Percentiles rank a stretch among this genome's conserved stretches.
phyloP scores from a whole-genome alignment of 305 asterid species.

The Rubia tinctorum region DNA sequence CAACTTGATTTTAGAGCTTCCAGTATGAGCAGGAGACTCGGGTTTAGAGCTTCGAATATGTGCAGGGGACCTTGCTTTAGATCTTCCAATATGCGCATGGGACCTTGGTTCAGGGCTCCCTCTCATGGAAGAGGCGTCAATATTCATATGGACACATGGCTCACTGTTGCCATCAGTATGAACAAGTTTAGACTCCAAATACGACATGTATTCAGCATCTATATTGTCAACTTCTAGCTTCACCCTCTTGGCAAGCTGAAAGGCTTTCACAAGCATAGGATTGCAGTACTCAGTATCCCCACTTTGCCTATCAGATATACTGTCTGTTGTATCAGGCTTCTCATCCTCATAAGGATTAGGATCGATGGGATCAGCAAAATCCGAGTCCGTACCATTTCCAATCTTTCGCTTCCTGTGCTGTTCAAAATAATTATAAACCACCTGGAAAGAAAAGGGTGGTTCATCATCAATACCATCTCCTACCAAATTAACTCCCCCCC shows the following conservation, averaged over 20 bases:
- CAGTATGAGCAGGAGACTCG: background rate
- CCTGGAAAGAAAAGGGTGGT: background rate
- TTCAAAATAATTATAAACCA: background rate
- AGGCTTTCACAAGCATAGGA: background rate
- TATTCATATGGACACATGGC: background rate
- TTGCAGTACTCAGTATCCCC: background rate
- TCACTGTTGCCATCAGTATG: background rate
- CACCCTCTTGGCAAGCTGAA: background rate
- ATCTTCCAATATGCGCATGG: background rate
- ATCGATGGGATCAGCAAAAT: background rate
- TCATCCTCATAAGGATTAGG: conserved; percentile 3
- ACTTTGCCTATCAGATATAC: conserved; percentile 1
- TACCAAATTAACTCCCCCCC: background rate
- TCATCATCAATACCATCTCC: background rate
- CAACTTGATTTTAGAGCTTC: background rate
- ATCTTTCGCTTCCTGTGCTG: background rate
- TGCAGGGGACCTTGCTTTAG: background rate
- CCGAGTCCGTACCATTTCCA: background rate
- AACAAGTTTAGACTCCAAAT: background rate
- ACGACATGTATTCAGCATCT: background rate
- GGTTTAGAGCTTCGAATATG: background rate
- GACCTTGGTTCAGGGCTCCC: background rate
- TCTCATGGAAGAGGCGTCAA: background rate
- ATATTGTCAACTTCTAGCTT: background rate
- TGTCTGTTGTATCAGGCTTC: background rate